Conservation (phyloP, 495 filamentous ascomycete species). For the Penicillium nucicola region DNA sequence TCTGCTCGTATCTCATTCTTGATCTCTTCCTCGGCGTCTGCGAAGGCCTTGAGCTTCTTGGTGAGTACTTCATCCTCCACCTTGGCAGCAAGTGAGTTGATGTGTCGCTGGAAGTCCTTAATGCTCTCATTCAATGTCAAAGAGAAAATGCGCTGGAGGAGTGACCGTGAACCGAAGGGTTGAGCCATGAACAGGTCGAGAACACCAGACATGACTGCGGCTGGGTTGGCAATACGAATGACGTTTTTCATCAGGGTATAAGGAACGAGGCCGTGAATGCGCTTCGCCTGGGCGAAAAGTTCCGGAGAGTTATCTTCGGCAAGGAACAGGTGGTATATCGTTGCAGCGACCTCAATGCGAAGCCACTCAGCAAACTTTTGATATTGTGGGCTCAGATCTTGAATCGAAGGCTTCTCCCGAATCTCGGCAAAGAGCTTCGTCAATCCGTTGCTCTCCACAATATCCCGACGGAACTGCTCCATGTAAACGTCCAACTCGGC, state of each 20-base stretch:
- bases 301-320: conserved; percentile 98
- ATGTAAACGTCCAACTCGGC: conserved; percentile 95
- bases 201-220: conserved; percentile 89
- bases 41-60: conserved; percentile 76
- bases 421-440: conserved; percentile 94
- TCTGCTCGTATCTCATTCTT: conserved; percentile 74
- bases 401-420: conserved; percentile 76
- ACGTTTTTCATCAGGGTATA: conserved; percentile 94
- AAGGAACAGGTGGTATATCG: conserved; percentile 94
- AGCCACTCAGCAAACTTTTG: conserved; percentile 99
- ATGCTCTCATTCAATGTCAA: conserved; percentile 92
- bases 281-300: conserved; percentile 87
- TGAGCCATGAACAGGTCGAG: conserved; percentile 94
- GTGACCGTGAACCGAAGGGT: conserved; percentile 82
- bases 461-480: conserved; percentile 76
- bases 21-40: conserved; percentile 64
- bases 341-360: conserved; percentile 94
- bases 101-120: conserved; percentile 73
- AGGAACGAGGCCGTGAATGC: conserved; percentile 89
- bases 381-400: conserved; percentile 88
- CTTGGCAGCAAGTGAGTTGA: conserved; percentile 69
- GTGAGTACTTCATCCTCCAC: conserved; percentile 78
- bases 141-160: conserved; percentile 90
- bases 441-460: conserved; percentile 81
- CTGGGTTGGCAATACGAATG: conserved; percentile 92